Evolutionary conservation across 140 eudicot genomes (phyloP).

Genomic region (Anethum foeniculum): DNA sequence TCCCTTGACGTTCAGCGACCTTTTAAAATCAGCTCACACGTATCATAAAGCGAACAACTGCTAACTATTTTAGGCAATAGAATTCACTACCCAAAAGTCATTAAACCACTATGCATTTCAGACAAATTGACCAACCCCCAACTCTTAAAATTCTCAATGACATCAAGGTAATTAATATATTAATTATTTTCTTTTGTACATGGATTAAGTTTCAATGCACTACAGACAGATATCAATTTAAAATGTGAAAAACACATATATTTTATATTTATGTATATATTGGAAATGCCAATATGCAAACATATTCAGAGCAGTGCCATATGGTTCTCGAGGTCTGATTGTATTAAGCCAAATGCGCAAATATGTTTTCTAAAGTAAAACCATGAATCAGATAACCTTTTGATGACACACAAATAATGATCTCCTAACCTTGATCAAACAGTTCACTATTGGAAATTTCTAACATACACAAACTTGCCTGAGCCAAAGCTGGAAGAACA

Average conservation of each 20-base stretch:
- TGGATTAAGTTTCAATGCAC: background rate
- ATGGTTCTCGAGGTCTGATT: background rate
- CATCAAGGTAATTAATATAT: background rate
- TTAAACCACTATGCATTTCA: background rate
- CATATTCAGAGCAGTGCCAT: background rate
- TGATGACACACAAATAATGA: background rate
- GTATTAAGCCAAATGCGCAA: background rate
- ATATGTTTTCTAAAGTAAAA: background rate
- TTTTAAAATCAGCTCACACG: conserved; percentile 12
- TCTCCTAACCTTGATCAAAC: background rate
- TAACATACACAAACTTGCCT: conserved; percentile 37
- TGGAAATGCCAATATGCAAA: background rate
- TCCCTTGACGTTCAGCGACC: conserved; percentile 99
- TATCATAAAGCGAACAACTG: background rate
- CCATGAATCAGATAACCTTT: background rate
- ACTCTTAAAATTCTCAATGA: background rate
- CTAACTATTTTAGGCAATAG: background rate
- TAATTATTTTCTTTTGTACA: background rate
- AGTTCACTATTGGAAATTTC: background rate
- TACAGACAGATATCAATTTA: background rate
- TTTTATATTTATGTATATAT: background rate
- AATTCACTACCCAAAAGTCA: background rate
- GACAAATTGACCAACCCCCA: background rate
- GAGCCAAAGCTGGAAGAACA: conserved; percentile 95
- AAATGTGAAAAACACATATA: background rate